Evolutionary conservation across 176 grass and related monocot species (phyloP), one percentile per base, ranked within the genome.

Genomic region (Hyparrhenia diplandra): DNA sequence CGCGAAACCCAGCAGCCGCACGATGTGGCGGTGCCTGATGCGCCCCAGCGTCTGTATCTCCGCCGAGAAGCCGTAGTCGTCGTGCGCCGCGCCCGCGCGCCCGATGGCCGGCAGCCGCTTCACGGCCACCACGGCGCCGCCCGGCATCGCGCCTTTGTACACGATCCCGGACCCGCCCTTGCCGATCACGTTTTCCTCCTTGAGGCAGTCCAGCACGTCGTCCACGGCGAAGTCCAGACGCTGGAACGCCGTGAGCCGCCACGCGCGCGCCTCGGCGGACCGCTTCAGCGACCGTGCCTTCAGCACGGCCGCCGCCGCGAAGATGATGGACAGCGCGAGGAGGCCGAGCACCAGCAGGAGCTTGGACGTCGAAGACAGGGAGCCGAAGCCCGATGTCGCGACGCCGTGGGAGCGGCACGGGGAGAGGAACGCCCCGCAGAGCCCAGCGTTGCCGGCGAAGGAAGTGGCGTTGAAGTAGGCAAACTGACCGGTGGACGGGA

Each of bases 21-120:
- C 92, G 69, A 97, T 94, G 90, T 97, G 94, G 3, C 94, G 91
- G 78, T 97, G 94, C 73, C 94, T 80, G 76, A 97, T 97, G 40
- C 85, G 75, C 6, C 92, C 94, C 14, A 94, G 87, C 64, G 94
- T 97, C 76, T 97, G 94, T 71, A 97, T 97, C 85, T 97, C 94
- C 5, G 94, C 92, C 4, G 85, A 92, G 87, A 97, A 97, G 5
- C 94, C 94, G 25, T 94, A 74, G 83, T 97, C 94, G 43, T 94
- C 91, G 75, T 93, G 88, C 36, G 94, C 88, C 0, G 87, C 80
- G 17, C 81, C 86, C 0, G 83, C 31, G 20, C 85, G 88, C 10
- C 91, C 86, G 27, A 90, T 93, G 63, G 92, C 87, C 5, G 92
- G 88, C 7, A 97, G 79, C 41, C 94, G 87, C 84, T 97, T 97